Base-by-base conservation (phyloP, 2,329 filamentous ascomycete species). In the Ophiostoma himal-ulmi region DNA sequence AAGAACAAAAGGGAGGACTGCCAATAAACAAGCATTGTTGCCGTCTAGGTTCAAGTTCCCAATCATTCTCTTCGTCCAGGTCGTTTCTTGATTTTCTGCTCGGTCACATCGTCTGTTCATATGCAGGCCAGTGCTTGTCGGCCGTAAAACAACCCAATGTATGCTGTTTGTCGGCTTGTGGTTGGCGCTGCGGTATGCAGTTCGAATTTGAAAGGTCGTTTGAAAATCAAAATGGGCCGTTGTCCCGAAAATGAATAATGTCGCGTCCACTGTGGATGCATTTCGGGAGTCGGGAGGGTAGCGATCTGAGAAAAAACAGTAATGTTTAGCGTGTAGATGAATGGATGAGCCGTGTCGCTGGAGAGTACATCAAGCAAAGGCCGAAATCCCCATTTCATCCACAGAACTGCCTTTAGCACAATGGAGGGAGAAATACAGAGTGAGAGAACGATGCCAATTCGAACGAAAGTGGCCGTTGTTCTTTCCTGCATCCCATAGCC, bases 31-130 rank as follows among this genome's bases (percentile, higher is more conserved):
- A 22, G 10, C n/a, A 36, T 6, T 34, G 39, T 30, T 34, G 26
- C 34, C 37, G 57, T 60, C 26, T 13, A 44, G 48, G 7, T 62
- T 48, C 48, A 39, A 13, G 39, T 48, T 34, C 20, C 60, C 26
- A 62, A 6, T 44, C 30, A 14, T 37, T 44, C 57, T 68, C 17
- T 65, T 44, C 44, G 22, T 66, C 70, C 57, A 30, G 20, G 57
- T 68, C 54, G 66, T 13, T 62, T 62, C 57, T 62, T 34, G 57
- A 62, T 62, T 13, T 62, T 34, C 57, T 5, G 57, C 14, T 34
- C 57, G 34, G 57, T 62, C 26, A 20, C 3, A 34, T 17, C 13
- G 26, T 17, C 20, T 54, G n/a, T 30, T 14, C 26, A 11, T 62
- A 8, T 62, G 57, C 57, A 34, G 57, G 26, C 22, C 26, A 34